phyloP scores from a whole-genome alignment of 1,284 basidiomycete species.

The Puccinia novopanici region DNA sequence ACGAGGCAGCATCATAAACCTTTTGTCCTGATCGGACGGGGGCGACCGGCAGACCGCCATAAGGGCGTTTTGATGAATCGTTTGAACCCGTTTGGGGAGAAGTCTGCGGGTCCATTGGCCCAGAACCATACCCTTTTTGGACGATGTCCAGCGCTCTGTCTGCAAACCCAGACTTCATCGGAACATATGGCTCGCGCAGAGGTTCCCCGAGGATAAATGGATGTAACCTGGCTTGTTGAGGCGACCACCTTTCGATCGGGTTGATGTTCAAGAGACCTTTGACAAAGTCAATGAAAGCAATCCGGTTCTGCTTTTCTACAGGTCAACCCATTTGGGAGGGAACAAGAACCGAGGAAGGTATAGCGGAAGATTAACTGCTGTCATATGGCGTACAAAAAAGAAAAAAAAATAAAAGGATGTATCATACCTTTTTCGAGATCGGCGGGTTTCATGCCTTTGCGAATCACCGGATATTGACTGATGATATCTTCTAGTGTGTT shows the following conservation, averaged over 20 bases:
- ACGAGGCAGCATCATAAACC: conserved; percentile 87
- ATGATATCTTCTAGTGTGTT: conserved; percentile 92
- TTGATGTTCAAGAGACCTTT: conserved; percentile 90
- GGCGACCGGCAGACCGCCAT: conserved; percentile 79
- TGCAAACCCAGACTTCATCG: conserved; percentile 52
- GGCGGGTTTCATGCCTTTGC: conserved; percentile 73
- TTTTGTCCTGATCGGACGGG: conserved; percentile 71
- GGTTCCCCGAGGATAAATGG: conserved; percentile 98
- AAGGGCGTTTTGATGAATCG: conserved; percentile 70
- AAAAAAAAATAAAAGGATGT: background rate
- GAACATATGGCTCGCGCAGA: conserved; percentile 67
- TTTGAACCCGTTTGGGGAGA: conserved; percentile 60
- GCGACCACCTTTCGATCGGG: conserved; percentile 92
- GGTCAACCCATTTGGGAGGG: background rate
- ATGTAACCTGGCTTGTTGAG: conserved; percentile 91
- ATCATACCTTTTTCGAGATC: conserved; percentile 86
- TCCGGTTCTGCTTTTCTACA: conserved; percentile 85
- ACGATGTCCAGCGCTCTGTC: conserved; percentile 20
- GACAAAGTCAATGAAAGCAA: conserved; percentile 96
- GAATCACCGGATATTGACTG: conserved; percentile 86
- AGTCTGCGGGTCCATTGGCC: conserved; percentile 36
- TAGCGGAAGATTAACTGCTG: background rate
- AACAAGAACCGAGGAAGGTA: background rate
- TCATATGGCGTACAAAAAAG: conserved; percentile 27
- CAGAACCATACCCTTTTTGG: conserved; percentile 43